Base-by-base conservation (phyloP, 306 rosid genomes). In the Rosa chinensis region DNA sequence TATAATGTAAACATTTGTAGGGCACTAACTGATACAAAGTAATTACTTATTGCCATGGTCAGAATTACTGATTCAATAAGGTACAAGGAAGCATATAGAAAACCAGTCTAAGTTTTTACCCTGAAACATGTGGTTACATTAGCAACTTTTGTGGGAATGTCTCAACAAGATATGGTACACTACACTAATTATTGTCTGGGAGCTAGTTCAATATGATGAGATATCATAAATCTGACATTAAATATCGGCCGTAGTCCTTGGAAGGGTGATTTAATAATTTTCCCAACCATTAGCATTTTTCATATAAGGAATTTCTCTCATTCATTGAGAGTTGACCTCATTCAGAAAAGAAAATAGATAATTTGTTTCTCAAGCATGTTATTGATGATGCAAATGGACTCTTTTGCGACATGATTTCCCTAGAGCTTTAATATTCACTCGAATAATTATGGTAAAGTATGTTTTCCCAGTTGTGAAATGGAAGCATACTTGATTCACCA, bases 401-500 rank as follows among this genome's bases (percentile, higher is more conserved):
- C 49, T 45, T 45, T 45, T 45, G 49, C 1, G 49, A 45, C 49
- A 10, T 45, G 49, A 8, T 10, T 45, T 45, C 49, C 49, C 49
- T 45, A 45, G 12, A 45, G 14, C 49, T 10, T 45, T 45, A 11
- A 45, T 45, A 45, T 8, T 45, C 49, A 6, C 49, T 45, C 49
- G 49, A 10, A 45, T 45, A 45, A 10, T 8, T 45, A 45, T 10
- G 49, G 49, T 45, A 10, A 45, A 45, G 49, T 45, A 45, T 45
- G 1, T 9, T 45, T 45, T 45, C 49, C 49, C 56, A 50, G 56
- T 50, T 50, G 18, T 50, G 62, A 55, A 55, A n/a, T 55, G 25
- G 62, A 55, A 56, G 62, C 62, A 56, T 56, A n/a, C 63, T 56
- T 56, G 10, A 56, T 56, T 52, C 63, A n/a, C 28, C 63, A 56